Base-by-base conservation (phyloP, 805 yeast species). In the Clavispora carvajalis region DNA sequence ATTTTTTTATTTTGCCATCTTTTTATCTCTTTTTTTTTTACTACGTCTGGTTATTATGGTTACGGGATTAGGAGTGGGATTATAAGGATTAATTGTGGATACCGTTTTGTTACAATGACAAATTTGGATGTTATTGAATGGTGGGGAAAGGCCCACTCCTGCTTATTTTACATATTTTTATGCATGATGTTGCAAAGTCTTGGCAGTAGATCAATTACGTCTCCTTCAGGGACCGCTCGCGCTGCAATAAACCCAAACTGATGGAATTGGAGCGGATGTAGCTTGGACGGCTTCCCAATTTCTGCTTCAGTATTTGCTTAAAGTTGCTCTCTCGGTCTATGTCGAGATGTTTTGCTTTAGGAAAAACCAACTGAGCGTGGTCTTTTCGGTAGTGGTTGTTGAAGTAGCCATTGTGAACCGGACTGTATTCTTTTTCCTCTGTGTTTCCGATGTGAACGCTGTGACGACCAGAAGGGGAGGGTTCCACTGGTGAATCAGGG, bases 341-440 rank as follows among this genome's bases (percentile, higher is more conserved):
- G 25, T 63, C 69, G 40, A 62, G 52, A 52, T 69, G 75, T 21
- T 59, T 48, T 1, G 73, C 65, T 26, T 58, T 54, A 2, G 73
- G 72, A 43, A 69, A 67, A 13, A 74, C 71, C n/a, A 54, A 52
- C 23, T 52, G 47, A 6, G 55, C 49, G n/a, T 67, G 69, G 55
- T 82, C 69, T 40, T 69, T 73, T 36, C 62, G 62, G 51, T 73
- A 73, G 46, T 75, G 79, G 44, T 74, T 74, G 30, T 63, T 66
- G 56, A 58, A 71, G 31, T 54, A 44, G 19, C 49, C 54, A 7
- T 31, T 28, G 17, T 28, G 31, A 4, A 28, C 12, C 18, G 31
- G 31, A 7, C 4, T 16, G 19, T 28, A 16, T 18, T 19, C 31
- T 5, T 28, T 7, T 5, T 5, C 31, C 5, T 18, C 7, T n/a